Percentiles rank a stretch among this genome's conserved stretches.
These are phyloP conservation scores for Psilocybe azurescens DNA, from an alignment of 768 basidiomycete genomes.

Conservation along the genomic window DNA sequence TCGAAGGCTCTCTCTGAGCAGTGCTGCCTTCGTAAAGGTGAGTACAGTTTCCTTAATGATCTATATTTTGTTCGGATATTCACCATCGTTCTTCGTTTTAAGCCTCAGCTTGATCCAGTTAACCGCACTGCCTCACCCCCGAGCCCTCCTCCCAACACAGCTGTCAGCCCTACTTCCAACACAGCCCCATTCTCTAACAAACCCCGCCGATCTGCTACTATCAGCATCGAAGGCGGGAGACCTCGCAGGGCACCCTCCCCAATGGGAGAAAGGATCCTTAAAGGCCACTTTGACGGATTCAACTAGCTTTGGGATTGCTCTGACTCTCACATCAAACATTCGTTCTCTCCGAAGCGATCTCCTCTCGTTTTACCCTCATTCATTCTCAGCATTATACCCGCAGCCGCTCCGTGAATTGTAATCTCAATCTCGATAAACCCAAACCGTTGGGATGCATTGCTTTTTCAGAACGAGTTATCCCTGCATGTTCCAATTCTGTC, in stretches of 20 bases:
- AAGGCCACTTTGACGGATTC: conserved; percentile 92
- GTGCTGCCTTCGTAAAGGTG: conserved; percentile 60
- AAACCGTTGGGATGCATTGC: not conserved
- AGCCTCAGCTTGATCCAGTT: conserved; percentile 35
- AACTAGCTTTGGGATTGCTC: conserved; percentile 48
- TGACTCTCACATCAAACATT: conserved; percentile 11
- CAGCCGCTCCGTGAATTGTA: conserved; percentile 36
- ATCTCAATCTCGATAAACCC: conserved; percentile 14
- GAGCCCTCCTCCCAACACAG: conserved; percentile 57
- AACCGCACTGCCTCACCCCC: conserved; percentile 40
- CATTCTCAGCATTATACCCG: conserved; percentile 43
- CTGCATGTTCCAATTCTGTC: conserved; percentile 7
- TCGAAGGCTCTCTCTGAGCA: conserved; percentile 76
- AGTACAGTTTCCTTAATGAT: conserved; percentile 27
- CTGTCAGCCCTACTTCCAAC: conserved; percentile 44
- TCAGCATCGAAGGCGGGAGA: conserved; percentile 48
- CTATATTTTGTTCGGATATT: conserved; percentile 10
- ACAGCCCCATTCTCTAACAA: conserved; percentile 35
- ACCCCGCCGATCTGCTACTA: conserved; percentile 65
- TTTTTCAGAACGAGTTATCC: not conserved
- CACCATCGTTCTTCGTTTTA: conserved; percentile 17
- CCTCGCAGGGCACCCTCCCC: conserved; percentile 78
- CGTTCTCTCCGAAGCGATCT: conserved; percentile 5
- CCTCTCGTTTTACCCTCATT: conserved; percentile 11
- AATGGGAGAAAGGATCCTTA: conserved; percentile 91